Evolutionary conservation across 164 flowering plant species (phyloP).

Genomic region (Vitis riparia): DNA sequence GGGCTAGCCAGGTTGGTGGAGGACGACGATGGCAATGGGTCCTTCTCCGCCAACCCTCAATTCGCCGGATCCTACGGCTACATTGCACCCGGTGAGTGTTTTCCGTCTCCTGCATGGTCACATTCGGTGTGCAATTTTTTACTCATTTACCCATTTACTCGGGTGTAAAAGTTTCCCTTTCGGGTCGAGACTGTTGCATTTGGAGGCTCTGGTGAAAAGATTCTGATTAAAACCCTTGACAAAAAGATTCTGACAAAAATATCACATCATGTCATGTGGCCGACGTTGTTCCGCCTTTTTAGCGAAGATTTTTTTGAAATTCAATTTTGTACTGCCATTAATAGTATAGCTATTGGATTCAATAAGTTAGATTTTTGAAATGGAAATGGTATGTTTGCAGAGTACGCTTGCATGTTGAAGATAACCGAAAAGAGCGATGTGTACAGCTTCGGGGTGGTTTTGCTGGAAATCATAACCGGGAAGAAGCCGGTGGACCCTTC

Average conservation of each 20-base stretch:
- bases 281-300: too few relatives aligned
- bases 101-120: not conserved
- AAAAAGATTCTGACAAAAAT: too few relatives aligned
- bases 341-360: too few relatives aligned
- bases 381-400: conserved; percentile 27
- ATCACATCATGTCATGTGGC: too few relatives aligned
- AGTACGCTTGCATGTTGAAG: conserved; percentile 57
- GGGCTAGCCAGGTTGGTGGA: conserved; percentile 75
- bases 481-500: conserved; percentile 72
- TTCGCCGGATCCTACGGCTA: conserved; percentile 90
- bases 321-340: not conserved
- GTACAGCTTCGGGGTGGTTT: conserved; percentile 75
- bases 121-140: too few relatives aligned
- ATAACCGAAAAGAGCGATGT: conserved; percentile 85
- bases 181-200: too few relatives aligned
- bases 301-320: too few relatives aligned
- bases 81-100: conserved; percentile 73
- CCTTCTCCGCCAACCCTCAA: conserved; percentile 53
- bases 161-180: too few relatives aligned
- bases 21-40: conserved; percentile 24
- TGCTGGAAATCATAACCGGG: conserved; percentile 73
- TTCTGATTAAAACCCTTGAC: too few relatives aligned
- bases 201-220: too few relatives aligned
- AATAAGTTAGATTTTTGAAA: too few relatives aligned
- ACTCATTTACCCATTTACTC: not conserved